Evolutionary conservation across 192 early-diverging fungal genomes (phyloP), one percentile per base, ranked within the genome.

Genomic region (Mortierella claussenii): DNA sequence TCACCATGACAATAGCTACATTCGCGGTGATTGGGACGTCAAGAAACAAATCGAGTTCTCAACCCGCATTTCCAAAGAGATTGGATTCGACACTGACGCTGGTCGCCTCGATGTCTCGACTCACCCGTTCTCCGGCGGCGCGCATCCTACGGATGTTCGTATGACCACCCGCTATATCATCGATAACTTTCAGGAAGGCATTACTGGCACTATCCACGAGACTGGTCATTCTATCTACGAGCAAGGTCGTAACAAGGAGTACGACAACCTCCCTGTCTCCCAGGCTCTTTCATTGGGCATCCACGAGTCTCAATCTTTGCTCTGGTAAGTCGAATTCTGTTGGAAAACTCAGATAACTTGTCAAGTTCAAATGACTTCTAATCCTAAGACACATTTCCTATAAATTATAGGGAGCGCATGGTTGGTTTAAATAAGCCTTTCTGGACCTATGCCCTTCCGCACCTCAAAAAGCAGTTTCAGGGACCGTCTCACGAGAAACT

Each of bases 171-270:
- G 80, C 3, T 81, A 81, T 55, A 63, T 57, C 20, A 46, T 63
- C 24, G 43, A 68, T 27, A 40, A 69, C 43, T 47, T 81, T 21
- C 55, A 60, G 50, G 80, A 81, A 31, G 74, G 75, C 50, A 55
- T 81, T 8, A 57, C 73, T 20, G 76, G 76, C 23, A 81, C 80
- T 20, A 62, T 78, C 27, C 80, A 81, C 56, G 80, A 81, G 50
- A 78, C 73, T 33, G 80, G 80, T 23, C 80, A 81, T 50, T 76
- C 80, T 28, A 37, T 81, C 10, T 81, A 81, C 42, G 80, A 81
- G 56, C 80, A 81, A 51, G 80, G 80, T 18, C 71, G 60, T 34
- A 68, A 49, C 55, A 60, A 59, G 55, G 61, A 79, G 52, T 70
- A 66, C 42, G 27, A 31, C 20, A 47, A 52, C 18, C 53, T 53